Evolutionary conservation across 371 early-diverging fungal species (phyloP), one percentile per base, ranked within the genome.

Genomic region (Mortierella sp.): DNA sequence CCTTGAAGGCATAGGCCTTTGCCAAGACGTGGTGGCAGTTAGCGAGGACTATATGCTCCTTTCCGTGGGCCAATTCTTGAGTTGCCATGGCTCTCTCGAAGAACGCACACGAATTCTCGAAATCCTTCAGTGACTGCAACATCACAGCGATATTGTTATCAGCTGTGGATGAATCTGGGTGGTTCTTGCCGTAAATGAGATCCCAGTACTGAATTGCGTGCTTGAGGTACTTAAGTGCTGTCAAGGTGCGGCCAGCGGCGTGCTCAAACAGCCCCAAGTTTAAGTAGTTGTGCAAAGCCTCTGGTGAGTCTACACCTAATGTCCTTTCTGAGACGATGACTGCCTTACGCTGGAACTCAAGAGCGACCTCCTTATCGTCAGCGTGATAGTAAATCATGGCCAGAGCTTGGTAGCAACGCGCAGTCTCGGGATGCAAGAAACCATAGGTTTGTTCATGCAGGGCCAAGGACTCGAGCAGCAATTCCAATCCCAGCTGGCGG

Each of bases 391-490:
- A 93, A 40, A 94, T 87, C 90, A 95, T 91, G n/a, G 97, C 96
- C 53, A 97, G 84, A n/a, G 91, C 91, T 15, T 92, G 90, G 83
- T 95, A 96, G 74, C 94, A 92, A 36, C 94, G 92, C 33, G 92
- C 94, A 2, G 96, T 95, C 67, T 95, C 96, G 0, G 95, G 92
- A 76, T 97, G 97, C 70, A 98, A 80, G 77, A 94, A 94, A 28
- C 97, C 97, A 80, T 92, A 96, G 3, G 93, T 92, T 82, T 97
- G 97, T 84, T 98, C 98, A 81, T 94, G 96, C 58, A 97, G 85
- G 5, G 95, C 86, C 68, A 95, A 83, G 13, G 97, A 93, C 83
- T 98, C 97, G 36, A 90, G 76, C 76, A 96, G 80, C 40, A 97
- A 84, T 76, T 97, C 97, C 61, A 95, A 72, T 24, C 96, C 96